Conservation (phyloP, 2,329 filamentous ascomycete species). For the Talaromyces funiculosus region DNA sequence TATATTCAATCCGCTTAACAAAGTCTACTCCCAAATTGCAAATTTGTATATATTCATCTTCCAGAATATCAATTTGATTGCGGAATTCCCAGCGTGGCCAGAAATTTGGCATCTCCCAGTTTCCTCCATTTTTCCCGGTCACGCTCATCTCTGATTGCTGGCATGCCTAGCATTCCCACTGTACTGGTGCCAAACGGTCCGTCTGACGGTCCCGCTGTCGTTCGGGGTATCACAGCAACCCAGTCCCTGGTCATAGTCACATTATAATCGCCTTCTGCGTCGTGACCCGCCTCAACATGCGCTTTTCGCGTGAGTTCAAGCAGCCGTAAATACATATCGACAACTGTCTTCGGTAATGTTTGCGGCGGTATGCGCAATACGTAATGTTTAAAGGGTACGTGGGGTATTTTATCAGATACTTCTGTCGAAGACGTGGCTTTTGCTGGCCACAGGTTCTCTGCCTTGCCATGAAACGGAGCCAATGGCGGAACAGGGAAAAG, state of each 20-base stretch:
- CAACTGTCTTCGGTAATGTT: slow-evolving; percentile 10
- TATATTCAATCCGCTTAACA: not conserved
- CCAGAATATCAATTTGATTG: not conserved
- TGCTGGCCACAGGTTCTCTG: slow-evolving; percentile 17
- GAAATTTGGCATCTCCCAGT: slow-evolving; percentile 17
- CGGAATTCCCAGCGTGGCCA: slow-evolving; percentile 19
- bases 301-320: slow-evolving; percentile 18
- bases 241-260: slow-evolving; percentile 24
- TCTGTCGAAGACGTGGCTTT: slow-evolving; percentile 18
- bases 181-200: slow-evolving; percentile 20
- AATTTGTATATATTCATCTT: not conserved
- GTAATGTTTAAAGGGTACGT: slow-evolving; percentile 24
- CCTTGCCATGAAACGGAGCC: slow-evolving; percentile 15
- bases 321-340: slow-evolving; percentile 18
- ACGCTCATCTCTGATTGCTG: slow-evolving; percentile 18
- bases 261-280: slow-evolving; percentile 21
- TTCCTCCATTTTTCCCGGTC: slow-evolving; percentile 20
- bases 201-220: slow-evolving; percentile 14
- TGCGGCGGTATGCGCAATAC: slow-evolving; percentile 21
- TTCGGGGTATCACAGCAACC: slow-evolving; percentile 21
- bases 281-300: slow-evolving; percentile 15
- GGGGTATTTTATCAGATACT: slow-evolving; percentile 16
- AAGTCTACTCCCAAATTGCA: not conserved
- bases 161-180: slow-evolving; percentile 22
- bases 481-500: slow-evolving; percentile 31